Evolutionary conservation across 2,329 filamentous ascomycete genomes (phyloP).

Genomic region (Fusarium succisae): DNA sequence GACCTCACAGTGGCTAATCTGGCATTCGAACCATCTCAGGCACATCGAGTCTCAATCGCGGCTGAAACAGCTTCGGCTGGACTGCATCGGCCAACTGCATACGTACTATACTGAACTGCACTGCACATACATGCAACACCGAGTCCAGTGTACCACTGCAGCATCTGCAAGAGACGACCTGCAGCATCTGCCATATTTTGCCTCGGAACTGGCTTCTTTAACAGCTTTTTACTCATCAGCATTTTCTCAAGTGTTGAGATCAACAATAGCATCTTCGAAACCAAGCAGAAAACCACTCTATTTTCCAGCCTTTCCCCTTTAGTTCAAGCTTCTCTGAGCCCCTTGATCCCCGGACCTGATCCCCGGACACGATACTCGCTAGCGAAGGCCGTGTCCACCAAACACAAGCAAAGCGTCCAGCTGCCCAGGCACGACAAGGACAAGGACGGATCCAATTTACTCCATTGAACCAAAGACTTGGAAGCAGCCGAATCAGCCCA

Average conservation of each 20-base stretch:
- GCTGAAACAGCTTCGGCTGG: conserved; percentile 19
- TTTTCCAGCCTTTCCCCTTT: conserved; percentile 29
- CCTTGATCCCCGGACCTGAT: conserved; percentile 38
- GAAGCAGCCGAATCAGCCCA: conserved; percentile 18
- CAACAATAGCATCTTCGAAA: conserved; percentile 19
- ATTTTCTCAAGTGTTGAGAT: not conserved
- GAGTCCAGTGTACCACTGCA: not conserved
- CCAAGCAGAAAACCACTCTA: conserved; percentile 18
- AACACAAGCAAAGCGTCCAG: conserved; percentile 27
- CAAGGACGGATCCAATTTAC: conserved; percentile 31
- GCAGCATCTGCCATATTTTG: not conserved
- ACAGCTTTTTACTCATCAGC: not conserved
- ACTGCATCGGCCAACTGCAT: conserved; percentile 3
- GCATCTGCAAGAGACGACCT: not conserved
- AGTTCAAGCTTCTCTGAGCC: conserved; percentile 38
- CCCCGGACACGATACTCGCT: conserved; percentile 24
- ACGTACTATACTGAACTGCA: not conserved
- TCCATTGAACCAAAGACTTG: conserved; percentile 37
- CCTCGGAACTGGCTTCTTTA: not conserved
- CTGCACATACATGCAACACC: not conserved
- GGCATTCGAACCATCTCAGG: not conserved
- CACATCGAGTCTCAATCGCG: conserved; percentile 15
- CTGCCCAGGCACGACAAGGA: conserved; percentile 24
- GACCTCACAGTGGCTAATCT: conserved; percentile 4
- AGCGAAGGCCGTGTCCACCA: conserved; percentile 30